Base-by-base conservation (phyloP, 73 alveolate genomes). In the Stentor coeruleus region DNA sequence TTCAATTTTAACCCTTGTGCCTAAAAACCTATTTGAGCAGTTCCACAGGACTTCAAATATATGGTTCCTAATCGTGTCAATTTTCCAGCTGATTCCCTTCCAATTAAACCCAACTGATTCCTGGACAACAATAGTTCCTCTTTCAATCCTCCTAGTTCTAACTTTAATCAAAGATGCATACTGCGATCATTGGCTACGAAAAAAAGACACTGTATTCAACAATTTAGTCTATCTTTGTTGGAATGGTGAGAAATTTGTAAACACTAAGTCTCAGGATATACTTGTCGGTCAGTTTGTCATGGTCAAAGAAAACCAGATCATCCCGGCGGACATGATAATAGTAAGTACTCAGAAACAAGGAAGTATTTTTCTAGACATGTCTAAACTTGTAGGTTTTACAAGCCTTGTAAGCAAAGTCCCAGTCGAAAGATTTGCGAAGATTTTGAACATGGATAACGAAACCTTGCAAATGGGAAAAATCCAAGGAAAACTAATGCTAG, bases 321-420 rank as follows among this genome's bases (percentile, higher is more conserved):
- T 95, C 59, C 98, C 98, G 11, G 95, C 97, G 49, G 99, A 95
- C 87, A 58, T 93, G 88, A 84, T 95, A 20, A 35, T 95, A 77
- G 82, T 97, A 74, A 89, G 83, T 49, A 84, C 96, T 73, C 81
- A 89, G 42, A 82, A 90, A 73, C 87, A 81, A 60, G 97, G 97
- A 30, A 81, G 82, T 59, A 89, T 96, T 83, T 96, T 74, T 74
- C 93, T 97, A 11, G 99, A 98, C 80, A 97, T 99, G 0, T 97
- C 95, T 84, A 94, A 91, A 81, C 88, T 98, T 59, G 99, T 97
- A 84, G 99, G 99, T 41, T 99, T 97, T 87, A 96, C 99, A 31
- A 97, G 95, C 83, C 83, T 98, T 66, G 97, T 91, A 59, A 82
- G 85, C 59, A 74, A 75, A 59, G 49, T 28, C n/a, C 40, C 79